phyloP scores from a whole-genome alignment of 306 rosid genomes.

The Lathyrus aphaca region DNA sequence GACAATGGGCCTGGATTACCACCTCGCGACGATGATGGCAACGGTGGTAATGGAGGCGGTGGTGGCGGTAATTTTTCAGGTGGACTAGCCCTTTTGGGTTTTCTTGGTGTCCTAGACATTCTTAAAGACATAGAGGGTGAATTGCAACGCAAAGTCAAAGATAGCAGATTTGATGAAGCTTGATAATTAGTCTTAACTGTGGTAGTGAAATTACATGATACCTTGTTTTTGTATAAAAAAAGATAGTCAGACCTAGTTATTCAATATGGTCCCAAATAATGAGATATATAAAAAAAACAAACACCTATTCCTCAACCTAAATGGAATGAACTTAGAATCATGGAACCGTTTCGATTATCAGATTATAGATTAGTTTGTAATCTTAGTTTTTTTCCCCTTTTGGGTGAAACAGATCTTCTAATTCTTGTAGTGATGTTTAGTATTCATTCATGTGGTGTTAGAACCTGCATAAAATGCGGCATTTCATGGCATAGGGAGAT shows the following conservation, averaged over 20 bases:
- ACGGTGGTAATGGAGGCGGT: conserved; percentile 79
- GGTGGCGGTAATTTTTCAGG: conserved; percentile 80
- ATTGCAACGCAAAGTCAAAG: conserved; percentile 50
- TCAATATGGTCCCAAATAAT: not conserved
- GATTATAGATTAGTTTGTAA: not conserved
- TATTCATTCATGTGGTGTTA: not conserved
- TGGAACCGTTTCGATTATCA: not conserved
- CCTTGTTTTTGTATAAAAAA: not conserved
- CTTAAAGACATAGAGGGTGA: conserved; percentile 79
- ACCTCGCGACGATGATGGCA: conserved; percentile 63
- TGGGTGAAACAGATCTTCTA: not conserved
- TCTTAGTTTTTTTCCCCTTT: not conserved
- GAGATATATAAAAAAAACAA: not conserved
- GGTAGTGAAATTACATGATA: not conserved
- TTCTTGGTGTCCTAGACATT: conserved; percentile 79
- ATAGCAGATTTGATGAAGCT: conserved; percentile 31
- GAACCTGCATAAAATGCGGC: not conserved
- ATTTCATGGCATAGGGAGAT: too few species aligned
- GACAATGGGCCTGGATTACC: conserved; percentile 77
- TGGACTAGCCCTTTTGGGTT: conserved; percentile 73
- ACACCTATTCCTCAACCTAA: not conserved
- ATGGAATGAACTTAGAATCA: not conserved
- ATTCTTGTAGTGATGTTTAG: not conserved
- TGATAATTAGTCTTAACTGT: not conserved
- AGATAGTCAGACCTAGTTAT: not conserved